Evolutionary conservation across 495 filamentous ascomycete genomes (phyloP).

Genomic region (Halenospora varia): DNA sequence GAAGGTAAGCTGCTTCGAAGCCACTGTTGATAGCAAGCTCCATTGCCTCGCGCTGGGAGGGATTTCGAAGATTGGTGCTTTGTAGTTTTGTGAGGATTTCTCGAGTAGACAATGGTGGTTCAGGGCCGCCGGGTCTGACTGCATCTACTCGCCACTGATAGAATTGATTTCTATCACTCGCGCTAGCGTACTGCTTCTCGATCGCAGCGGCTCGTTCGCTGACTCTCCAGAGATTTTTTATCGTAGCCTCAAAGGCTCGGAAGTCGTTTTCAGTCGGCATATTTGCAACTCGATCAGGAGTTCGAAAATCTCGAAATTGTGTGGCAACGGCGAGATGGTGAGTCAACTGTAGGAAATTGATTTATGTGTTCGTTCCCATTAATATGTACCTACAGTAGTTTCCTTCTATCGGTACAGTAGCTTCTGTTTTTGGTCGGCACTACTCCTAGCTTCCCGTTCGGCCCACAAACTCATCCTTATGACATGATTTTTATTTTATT

Average conservation of each 20-base stretch:
- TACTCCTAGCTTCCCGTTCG: too few relatives aligned
- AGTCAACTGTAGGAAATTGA: too few relatives aligned
- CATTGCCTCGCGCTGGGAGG: neutral
- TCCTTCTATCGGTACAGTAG: too few relatives aligned
- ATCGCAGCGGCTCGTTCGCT: neutral
- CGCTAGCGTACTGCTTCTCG: neutral
- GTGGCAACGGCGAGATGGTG: too few relatives aligned
- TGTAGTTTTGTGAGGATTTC: neutral
- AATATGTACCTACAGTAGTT: too few relatives aligned
- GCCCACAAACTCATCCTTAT: too few relatives aligned
- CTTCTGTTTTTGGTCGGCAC: too few relatives aligned
- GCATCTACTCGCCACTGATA: neutral
- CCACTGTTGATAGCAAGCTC: neutral
- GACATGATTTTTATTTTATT: too few relatives aligned
- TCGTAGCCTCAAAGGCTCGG: neutral
- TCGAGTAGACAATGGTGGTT: neutral
- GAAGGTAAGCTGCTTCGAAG: neutral
- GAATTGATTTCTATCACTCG: neutral
- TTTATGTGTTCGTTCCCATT: too few relatives aligned
- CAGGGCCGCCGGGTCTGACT: neutral
- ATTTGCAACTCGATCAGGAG: too few relatives aligned
- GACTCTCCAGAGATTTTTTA: neutral
- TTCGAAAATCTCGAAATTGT: too few relatives aligned
- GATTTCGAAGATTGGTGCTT: neutral
- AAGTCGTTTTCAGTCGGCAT: neutral